These are phyloP conservation scores for Trichoderma asperellum DNA, from an alignment of 2,329 filamentous ascomycete genomes.

Conservation along the genomic window DNA sequence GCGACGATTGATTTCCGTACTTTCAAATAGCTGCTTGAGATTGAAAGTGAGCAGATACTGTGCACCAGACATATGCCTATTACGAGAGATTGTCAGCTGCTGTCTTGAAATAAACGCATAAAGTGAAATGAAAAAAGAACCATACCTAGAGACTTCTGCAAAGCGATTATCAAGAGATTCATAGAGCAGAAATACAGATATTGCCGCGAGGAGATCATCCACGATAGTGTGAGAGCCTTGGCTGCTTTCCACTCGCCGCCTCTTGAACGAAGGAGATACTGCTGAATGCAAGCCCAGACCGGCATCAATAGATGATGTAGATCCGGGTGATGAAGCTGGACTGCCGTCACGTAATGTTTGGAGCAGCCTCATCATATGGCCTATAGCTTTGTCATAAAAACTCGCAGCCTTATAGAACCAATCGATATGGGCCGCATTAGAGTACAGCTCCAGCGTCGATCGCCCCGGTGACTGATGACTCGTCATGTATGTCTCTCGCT, in stretches of 20 bases:
- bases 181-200: slow-evolving; percentile 32
- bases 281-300: slow-evolving; percentile 7
- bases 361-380: slow-evolving; percentile 31
- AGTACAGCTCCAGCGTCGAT: slow-evolving; percentile 27
- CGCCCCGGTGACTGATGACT: slow-evolving; percentile 4
- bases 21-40: slow-evolving; percentile 7
- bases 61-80: slow-evolving; percentile 31
- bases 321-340: slow-evolving; percentile 4
- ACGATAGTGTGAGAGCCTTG: slow-evolving; percentile 7
- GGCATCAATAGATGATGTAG: slow-evolving; percentile 10
- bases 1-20: slow-evolving; percentile 13
- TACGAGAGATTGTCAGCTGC: not conserved
- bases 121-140: not conserved
- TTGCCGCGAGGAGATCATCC: slow-evolving; percentile 30
- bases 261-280: slow-evolving; percentile 9
- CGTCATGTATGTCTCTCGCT: slow-evolving; percentile 18
- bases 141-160: slow-evolving; percentile 30
- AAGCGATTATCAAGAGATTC: slow-evolving; percentile 32
- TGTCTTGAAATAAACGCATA: not conserved
- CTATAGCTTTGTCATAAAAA: slow-evolving; percentile 33
- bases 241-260: slow-evolving; percentile 9
- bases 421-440: slow-evolving; percentile 23
- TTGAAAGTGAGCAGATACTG: slow-evolving; percentile 27
- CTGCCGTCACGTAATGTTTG: slow-evolving; percentile 28
- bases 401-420: slow-evolving; percentile 34